phyloP scores from a whole-genome alignment of 1,139 yeast species.

The Blastobotrys elegans region DNA sequence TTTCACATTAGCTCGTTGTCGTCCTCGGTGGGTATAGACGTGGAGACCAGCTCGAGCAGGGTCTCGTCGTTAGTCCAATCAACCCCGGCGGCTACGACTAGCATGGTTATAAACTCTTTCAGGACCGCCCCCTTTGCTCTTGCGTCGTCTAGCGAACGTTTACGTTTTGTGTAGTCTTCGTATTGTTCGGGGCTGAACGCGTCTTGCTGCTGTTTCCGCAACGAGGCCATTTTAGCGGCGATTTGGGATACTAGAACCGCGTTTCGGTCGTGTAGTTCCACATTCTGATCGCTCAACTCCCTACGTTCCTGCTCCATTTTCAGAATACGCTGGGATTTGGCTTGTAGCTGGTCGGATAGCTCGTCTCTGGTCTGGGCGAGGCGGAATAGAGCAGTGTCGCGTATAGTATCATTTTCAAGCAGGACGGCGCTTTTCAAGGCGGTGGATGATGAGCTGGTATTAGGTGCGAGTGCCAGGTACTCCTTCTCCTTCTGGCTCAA shows the following conservation, averaged over 20 bases:
- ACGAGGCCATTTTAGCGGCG: conserved; percentile 4
- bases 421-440: conserved; percentile 1
- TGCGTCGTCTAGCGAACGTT: conserved; percentile 12
- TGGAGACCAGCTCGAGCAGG: conserved; percentile 14
- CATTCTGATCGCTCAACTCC: conserved; percentile 10
- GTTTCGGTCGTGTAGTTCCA: conserved; percentile 15
- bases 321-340: conserved; percentile 6
- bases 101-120: conserved; percentile 21
- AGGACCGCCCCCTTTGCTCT: conserved; percentile 17
- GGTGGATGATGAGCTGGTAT: too few species aligned
- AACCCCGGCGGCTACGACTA: conserved; percentile 22
- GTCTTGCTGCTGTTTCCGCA: conserved; percentile 11
- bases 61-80: conserved; percentile 23
- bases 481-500: conserved; percentile 18
- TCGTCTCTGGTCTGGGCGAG: conserved; percentile 17
- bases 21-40: background rate
- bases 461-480: conserved; percentile 13
- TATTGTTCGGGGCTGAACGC: conserved; percentile 15
- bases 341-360: conserved; percentile 14
- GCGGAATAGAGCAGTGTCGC: conserved; percentile 9
- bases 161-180: conserved; percentile 11
- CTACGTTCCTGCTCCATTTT: conserved; percentile 9
- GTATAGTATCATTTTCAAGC: conserved; percentile 4
- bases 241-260: conserved; percentile 12
- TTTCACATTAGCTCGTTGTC: conserved; percentile 8